Evolutionary conservation across 805 yeast genomes (phyloP), one percentile per base, ranked within the genome.

Genomic region (Metahyphopichia silvanorum): DNA sequence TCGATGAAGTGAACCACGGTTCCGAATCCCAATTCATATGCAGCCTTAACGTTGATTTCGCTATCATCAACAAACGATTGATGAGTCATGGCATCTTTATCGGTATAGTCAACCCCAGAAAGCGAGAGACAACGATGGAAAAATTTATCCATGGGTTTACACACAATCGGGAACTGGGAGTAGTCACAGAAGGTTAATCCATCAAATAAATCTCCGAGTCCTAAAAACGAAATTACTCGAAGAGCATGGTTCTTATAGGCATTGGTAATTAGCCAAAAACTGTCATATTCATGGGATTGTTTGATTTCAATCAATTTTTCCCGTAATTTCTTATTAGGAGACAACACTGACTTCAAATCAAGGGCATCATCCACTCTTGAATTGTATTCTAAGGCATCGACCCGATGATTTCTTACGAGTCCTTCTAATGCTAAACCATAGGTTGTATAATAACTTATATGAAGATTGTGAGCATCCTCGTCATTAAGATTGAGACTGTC

Each of bases 341-440:
- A 57, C 35, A 91, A 67, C n/a, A 88, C 81, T 32, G 74, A 65
- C 38, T 86, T 89, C 49, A 91, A 69, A 6, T 96, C 97, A 29
- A 91, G 67, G 1, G 96, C 80, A 54, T 91, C 98, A 60, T 91
- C 98, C 11, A 91, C 98, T 45, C 82, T 74, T 28, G 72, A 69
- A 58, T 91, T 91, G 61, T 91, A 91, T 44, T 86, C 93, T 57
- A 91, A 51, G 5, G 96, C 96, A 54, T 91, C 84, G 14, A 89
- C 84, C 42, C 78, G 77, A 47, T 77, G 80, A 44, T 74, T 64
- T 40, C 81, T 60, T 6, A 77, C 83, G 29, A 91, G 67, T 0
- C 98, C 98, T 57, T 91, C 96, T 32, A 91, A 77, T 0, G 98
- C 97, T 38, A 91, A 69, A 2, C 98, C 98, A 50, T 88, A 91